Evolutionary conservation across 2,329 filamentous ascomycete species (phyloP).

Genomic region (Neoascochyta sp.): DNA sequence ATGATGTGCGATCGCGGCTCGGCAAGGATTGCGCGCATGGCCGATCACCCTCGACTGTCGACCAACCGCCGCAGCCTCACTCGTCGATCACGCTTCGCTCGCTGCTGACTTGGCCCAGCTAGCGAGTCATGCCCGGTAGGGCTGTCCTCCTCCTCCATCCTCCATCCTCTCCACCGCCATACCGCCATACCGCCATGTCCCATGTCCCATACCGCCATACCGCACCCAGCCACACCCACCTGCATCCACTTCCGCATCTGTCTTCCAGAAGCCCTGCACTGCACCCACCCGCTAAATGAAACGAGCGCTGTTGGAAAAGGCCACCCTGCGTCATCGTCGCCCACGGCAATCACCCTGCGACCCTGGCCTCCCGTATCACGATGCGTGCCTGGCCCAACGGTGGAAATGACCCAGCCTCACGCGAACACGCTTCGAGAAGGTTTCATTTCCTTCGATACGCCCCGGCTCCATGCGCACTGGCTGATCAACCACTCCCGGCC

Average conservation of each 20-base stretch:
- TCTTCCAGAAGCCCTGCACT: conserved; percentile 8
- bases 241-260: conserved; percentile 3
- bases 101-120: too few species aligned
- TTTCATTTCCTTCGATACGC: conserved; percentile 22
- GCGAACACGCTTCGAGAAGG: conserved; percentile 31
- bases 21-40: conserved; percentile 21
- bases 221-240: conserved; percentile 4
- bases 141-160: too few species aligned
- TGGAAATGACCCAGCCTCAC: conserved; percentile 20
- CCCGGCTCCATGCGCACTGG: conserved; percentile 1
- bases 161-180: too few species aligned
- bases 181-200: too few species aligned
- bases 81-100: conserved; percentile 29
- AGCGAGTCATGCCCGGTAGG: too few species aligned
- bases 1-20: conserved; percentile 20
- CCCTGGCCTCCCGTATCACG: conserved; percentile 16
- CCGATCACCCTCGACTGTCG: conserved; percentile 30
- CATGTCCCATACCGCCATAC: too few species aligned
- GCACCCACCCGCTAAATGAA: conserved; percentile 26
- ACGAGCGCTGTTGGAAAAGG: conserved; percentile 24
- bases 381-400: too few species aligned
- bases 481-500: too few species aligned
- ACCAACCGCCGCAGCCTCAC: conserved; percentile 33
- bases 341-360: conserved; percentile 30
- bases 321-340: conserved; percentile 25